Evolutionary conservation across 768 basidiomycete genomes (phyloP).

Genomic region (Lepiota subincarnata): DNA sequence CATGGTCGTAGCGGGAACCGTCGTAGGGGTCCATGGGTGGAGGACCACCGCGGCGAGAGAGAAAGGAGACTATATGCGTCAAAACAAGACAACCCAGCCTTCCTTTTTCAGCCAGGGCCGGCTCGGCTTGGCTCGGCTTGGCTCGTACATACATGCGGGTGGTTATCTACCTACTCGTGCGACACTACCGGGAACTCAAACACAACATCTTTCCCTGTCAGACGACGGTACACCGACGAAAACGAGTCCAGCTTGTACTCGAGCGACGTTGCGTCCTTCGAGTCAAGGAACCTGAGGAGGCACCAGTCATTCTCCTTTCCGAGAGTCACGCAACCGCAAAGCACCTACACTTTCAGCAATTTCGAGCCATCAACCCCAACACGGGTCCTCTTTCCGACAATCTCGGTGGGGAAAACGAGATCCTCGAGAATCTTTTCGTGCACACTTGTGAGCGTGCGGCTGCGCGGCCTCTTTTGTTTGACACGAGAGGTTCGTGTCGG

Average conservation of each 20-base stretch:
- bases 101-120: constrained; percentile 27
- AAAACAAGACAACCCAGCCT: constrained; percentile 14
- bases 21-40: constrained; percentile 62
- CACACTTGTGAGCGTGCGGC: constrained; percentile 93
- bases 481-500: constrained; percentile 91
- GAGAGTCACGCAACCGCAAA: background rate
- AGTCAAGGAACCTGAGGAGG: constrained; percentile 80
- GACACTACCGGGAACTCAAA: constrained; percentile 85
- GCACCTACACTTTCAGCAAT: constrained; percentile 92
- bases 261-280: constrained; percentile 95
- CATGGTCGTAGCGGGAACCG: constrained; percentile 70
- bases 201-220: constrained; percentile 96
- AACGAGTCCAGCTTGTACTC: constrained; percentile 99
- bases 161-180: constrained; percentile 47
- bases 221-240: constrained; percentile 90
- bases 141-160: constrained; percentile 25
- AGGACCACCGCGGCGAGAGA: constrained; percentile 6
- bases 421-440: constrained; percentile 99
- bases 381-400: constrained; percentile 97
- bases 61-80: background rate
- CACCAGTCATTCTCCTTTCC: constrained; percentile 16
- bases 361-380: constrained; percentile 92
- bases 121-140: constrained; percentile 16
- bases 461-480: constrained; percentile 94
- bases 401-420: constrained; percentile 98